A percentile compares a stretch with the other conserved stretches of the same genome.
Evolutionary conservation across 208 protist species (phyloP).

Genomic region (Acanthamoeba pearcei): DNA sequence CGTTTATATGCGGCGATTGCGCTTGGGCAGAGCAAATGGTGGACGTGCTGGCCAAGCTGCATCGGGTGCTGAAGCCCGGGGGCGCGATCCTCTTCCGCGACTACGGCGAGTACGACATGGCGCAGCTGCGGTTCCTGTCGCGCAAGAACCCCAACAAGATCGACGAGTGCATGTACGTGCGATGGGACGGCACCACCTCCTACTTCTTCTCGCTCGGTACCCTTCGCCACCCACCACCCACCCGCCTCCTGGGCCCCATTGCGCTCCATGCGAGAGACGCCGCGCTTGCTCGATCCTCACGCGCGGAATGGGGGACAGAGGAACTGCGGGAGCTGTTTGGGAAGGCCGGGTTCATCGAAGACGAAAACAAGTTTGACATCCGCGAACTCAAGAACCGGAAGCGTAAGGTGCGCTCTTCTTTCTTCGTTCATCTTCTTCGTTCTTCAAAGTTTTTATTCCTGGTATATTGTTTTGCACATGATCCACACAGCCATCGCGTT

Average conservation of each 20-base stretch:
- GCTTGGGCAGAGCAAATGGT: conserved; percentile 39
- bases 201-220: conserved; percentile 54
- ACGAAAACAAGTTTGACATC: conserved; percentile 65
- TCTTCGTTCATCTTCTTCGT: too few relatives aligned
- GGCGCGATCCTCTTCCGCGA: conserved; percentile 32
- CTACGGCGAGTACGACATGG: conserved; percentile 61
- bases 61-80: conserved; percentile 23
- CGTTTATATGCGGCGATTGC: background rate
- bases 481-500: too few relatives aligned
- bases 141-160: conserved; percentile 73
- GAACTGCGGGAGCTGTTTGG: conserved; percentile 58
- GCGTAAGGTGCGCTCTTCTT: background rate
- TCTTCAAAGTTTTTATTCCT: too few relatives aligned
- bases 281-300: too few relatives aligned
- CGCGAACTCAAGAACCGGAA: conserved; percentile 53
- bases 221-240: background rate
- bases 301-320: background rate
- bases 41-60: conserved; percentile 41
- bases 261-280: background rate
- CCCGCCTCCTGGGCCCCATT: background rate
- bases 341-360: conserved; percentile 44
- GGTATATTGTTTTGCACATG: too few relatives aligned
- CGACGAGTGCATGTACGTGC: conserved; percentile 56
- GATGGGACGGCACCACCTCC: conserved; percentile 44
- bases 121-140: conserved; percentile 52